Base-by-base conservation (phyloP, 2,329 filamentous ascomycete species). In the Arthrobotrys megalospora region DNA sequence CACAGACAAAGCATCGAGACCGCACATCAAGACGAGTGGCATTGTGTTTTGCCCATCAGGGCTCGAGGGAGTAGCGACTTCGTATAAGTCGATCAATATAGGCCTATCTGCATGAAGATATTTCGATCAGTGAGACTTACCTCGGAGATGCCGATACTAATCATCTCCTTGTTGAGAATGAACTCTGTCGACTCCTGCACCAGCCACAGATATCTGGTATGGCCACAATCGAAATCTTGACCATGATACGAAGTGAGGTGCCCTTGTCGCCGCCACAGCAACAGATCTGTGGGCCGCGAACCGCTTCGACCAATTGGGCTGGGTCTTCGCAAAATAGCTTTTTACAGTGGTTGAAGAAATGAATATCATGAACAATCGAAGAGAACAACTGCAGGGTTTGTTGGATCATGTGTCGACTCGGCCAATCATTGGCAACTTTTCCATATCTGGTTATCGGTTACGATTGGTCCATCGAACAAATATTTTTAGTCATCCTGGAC, bases 401-500 rank as follows among this genome's bases (percentile, higher is more conserved):
- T 58, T 55, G 16, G 52, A 58, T 58, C 52, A 58, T 58, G 52
- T 55, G 52, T 38, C 11, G 52, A 7, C n/a, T 36, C 6, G 36
- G 36, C 36, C 55, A 60, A 60, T 28, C 16, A 60, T 60, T 60
- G 52, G 52, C 52, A 38, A 1, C n/a, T 19, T 36, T 65, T 47
- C 68, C 58, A 16, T 6, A 58, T 65, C 48, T 6, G 19, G 58
- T 38, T 28, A 65, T 36, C 3, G 3, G 32, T 36, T 43, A 34
- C 68, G 58, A 72, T 72, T 72, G 68, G 68, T 1, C 21, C 19
- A 38, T n/a, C 14, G n/a, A 21, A 10, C 32, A 24, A 72, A 55
- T 73, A 60, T 73, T 73, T 73, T 73, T 73, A 73, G 69, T 65
- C 69, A 73, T 48, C 48, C 47, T 53, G 55, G 19, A 28, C 28